These are phyloP conservation scores for Coemansia sp. DNA, from an alignment of 192 early-diverging fungal species.

Conservation along the genomic window DNA sequence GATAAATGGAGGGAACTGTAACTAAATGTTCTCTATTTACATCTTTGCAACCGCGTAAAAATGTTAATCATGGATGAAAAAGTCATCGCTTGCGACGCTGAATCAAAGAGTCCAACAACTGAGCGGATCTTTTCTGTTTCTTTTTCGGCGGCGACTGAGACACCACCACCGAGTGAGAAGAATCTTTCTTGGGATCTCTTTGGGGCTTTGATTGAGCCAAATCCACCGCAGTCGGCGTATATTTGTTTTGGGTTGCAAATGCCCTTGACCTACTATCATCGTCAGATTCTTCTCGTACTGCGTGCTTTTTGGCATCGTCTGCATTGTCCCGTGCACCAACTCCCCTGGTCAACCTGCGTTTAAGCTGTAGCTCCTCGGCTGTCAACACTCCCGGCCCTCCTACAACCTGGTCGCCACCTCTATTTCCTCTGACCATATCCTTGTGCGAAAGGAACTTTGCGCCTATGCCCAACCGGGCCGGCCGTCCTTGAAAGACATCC, in stretches of 20 bases:
- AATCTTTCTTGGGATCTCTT: neutral
- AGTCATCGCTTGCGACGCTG: slow-evolving; percentile 19
- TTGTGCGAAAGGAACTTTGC: slow-evolving; percentile 51
- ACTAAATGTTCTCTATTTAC: too few species aligned
- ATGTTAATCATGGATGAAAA: too few species aligned
- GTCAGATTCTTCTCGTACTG: neutral
- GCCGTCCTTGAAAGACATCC: slow-evolving; percentile 42
- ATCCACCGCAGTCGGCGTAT: neutral
- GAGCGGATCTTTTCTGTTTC: slow-evolving; percentile 21
- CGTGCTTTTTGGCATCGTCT: neutral
- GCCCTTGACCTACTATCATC: slow-evolving; percentile 8
- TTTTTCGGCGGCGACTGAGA: slow-evolving; percentile 17
- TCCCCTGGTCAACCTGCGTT: slow-evolving; percentile 30
- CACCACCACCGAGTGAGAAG: neutral
- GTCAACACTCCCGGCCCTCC: slow-evolving; percentile 13
- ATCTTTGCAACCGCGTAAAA: neutral
- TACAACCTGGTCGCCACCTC: slow-evolving; percentile 1
- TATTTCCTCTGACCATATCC: slow-evolving; percentile 28
- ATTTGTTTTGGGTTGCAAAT: neutral
- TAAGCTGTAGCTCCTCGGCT: slow-evolving; percentile 30
- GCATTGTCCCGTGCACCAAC: neutral
- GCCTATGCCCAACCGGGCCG: slow-evolving; percentile 42
- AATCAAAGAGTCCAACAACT: slow-evolving; percentile 32
- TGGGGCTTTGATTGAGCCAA: neutral
- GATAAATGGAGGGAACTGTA: too few species aligned